These are phyloP conservation scores for Capsicum baccatum DNA, from an alignment of 257 asterid genomes.

Conservation along the genomic window DNA sequence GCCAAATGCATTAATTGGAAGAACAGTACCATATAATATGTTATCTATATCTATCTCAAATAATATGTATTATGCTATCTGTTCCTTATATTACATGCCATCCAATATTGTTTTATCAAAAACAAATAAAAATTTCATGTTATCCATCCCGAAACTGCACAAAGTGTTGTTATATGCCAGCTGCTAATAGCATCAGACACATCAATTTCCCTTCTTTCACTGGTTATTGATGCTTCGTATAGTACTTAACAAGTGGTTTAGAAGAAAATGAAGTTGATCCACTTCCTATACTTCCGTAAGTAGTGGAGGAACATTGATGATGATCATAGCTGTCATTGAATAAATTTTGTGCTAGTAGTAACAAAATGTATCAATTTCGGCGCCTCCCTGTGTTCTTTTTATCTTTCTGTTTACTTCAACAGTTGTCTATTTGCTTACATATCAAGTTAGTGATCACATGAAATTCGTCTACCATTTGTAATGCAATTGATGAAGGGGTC, in stretches of 20 bases:
- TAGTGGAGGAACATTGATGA: neutral
- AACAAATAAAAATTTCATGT: neutral
- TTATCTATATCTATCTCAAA: slow-evolving; percentile 25
- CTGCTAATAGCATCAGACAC: slow-evolving; percentile 1
- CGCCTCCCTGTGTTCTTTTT: neutral
- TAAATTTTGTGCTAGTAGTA: slow-evolving; percentile 2
- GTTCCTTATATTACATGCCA: slow-evolving; percentile 22
- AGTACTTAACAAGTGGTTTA: neutral
- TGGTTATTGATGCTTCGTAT: neutral
- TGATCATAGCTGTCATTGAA: slow-evolving; percentile 3
- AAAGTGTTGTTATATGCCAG: neutral
- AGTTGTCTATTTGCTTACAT: neutral
- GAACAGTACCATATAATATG: slow-evolving; percentile 9
- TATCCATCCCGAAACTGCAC: neutral
- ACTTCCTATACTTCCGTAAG: neutral
- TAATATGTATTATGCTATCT: slow-evolving; percentile 27
- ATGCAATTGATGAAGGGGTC: neutral
- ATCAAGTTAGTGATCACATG: slow-evolving; percentile 15
- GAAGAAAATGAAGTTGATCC: slow-evolving; percentile 5
- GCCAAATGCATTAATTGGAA: slow-evolving; percentile 28
- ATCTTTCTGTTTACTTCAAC: neutral
- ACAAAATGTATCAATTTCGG: neutral
- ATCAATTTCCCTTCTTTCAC: neutral
- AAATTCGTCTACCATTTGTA: neutral
- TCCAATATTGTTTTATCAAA: neutral